phyloP scores from a whole-genome alignment of 805 yeast genomes.

The Saturnispora halmiae region DNA sequence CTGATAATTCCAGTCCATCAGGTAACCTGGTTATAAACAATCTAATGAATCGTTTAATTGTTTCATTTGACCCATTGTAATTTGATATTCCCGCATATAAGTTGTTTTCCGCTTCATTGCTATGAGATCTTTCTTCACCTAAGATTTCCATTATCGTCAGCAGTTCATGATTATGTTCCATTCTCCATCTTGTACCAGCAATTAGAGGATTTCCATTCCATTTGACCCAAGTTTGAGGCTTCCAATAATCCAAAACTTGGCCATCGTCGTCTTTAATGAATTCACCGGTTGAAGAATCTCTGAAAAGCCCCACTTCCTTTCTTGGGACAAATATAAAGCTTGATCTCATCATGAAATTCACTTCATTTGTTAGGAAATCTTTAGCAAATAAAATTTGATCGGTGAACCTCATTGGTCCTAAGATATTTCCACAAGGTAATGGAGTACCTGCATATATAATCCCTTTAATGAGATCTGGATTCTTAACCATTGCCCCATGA shows the following conservation, averaged over 20 bases:
- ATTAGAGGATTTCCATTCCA: constrained; percentile 72
- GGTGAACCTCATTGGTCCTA: constrained; percentile 79
- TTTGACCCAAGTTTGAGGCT: constrained; percentile 72
- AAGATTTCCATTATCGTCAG: too few species aligned
- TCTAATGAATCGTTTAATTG: constrained; percentile 2
- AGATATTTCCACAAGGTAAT: constrained; percentile 69
- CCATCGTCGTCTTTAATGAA: constrained; percentile 31
- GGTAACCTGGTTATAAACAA: constrained; percentile 4
- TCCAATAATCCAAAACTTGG: constrained; percentile 54
- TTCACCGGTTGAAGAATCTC: constrained; percentile 49
- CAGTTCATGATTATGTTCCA: constrained; percentile 10
- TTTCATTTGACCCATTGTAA: constrained; percentile 4
- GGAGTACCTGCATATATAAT: constrained; percentile 79
- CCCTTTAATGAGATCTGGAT: constrained; percentile 64
- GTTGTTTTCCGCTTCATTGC: background rate
- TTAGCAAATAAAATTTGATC: constrained; percentile 72
- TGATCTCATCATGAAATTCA: constrained; percentile 82
- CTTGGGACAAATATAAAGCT: constrained; percentile 68
- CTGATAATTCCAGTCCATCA: background rate
- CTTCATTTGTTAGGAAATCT: constrained; percentile 67
- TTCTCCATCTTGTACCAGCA: constrained; percentile 26
- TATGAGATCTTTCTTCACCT: background rate
- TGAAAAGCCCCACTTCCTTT: constrained; percentile 41
- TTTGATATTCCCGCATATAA: constrained; percentile 4
- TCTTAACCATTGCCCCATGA: constrained; percentile 63